Conservation (phyloP, 768 basidiomycete species). For the Boletus insuetus region DNA sequence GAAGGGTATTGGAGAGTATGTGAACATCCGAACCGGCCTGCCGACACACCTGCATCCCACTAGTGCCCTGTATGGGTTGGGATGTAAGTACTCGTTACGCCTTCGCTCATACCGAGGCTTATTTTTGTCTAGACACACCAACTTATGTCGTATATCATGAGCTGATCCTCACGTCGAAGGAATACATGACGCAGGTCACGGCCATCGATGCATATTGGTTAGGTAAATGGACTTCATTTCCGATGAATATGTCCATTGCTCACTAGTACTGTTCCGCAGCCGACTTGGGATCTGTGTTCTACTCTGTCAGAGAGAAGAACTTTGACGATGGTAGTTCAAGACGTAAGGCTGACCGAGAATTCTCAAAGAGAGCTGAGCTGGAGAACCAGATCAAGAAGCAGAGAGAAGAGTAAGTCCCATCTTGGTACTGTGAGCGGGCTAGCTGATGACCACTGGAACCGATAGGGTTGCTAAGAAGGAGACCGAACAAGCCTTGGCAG, state of each 20-base stretch:
- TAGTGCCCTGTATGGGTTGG: conserved; percentile 92
- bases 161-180: conserved; percentile 90
- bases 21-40: conserved; percentile 91
- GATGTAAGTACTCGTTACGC: conserved; percentile 57
- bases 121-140: conserved; percentile 68
- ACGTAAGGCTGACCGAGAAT: conserved; percentile 81
- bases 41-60: conserved; percentile 97
- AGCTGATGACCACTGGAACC: conserved; percentile 1
- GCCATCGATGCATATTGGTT: conserved; percentile 98
- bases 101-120: background rate
- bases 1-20: conserved; percentile 98
- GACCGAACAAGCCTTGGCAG: conserved; percentile 56
- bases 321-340: conserved; percentile 86
- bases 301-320: conserved; percentile 96
- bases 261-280: conserved; percentile 43
- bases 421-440: background rate
- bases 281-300: conserved; percentile 94
- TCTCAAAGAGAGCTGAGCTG: conserved; percentile 86
- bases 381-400: conserved; percentile 89
- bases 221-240: conserved; percentile 45
- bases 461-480: conserved; percentile 60
- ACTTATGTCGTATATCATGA: conserved; percentile 98
- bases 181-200: conserved; percentile 99
- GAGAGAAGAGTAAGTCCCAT: conserved; percentile 55
- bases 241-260: background rate